Evolutionary conservation across 2,329 filamentous ascomycete species (phyloP).

Genomic region (Colletotrichum caudatum): DNA sequence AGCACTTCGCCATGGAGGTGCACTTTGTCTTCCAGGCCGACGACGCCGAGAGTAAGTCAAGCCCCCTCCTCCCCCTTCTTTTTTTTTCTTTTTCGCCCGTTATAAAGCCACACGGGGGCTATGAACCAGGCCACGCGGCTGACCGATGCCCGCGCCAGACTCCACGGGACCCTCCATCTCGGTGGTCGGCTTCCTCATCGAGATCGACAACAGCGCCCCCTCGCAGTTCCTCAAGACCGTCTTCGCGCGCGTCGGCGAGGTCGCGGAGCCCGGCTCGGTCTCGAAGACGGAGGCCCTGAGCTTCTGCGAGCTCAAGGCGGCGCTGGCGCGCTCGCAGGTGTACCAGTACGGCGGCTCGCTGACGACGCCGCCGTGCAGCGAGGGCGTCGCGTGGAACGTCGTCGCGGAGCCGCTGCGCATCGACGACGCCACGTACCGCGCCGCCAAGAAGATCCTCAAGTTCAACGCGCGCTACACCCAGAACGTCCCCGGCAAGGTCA

Average conservation of each 20-base stretch:
- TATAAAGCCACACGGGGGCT: neutral
- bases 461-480: slow-evolving; percentile 69
- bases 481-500: slow-evolving; percentile 58
- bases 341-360: slow-evolving; percentile 69
- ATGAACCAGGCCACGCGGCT: neutral
- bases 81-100: neutral
- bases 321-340: slow-evolving; percentile 54
- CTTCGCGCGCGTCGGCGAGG: slow-evolving; percentile 53
- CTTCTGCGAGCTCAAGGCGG: slow-evolving; percentile 55
- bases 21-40: slow-evolving; percentile 56
- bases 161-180: slow-evolving; percentile 48
- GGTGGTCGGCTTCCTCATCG: slow-evolving; percentile 55
- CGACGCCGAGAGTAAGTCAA: slow-evolving; percentile 42
- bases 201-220: slow-evolving; percentile 45
- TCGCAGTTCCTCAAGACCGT: slow-evolving; percentile 52
- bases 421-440: slow-evolving; percentile 61
- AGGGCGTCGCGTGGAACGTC: slow-evolving; percentile 67
- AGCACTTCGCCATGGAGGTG: slow-evolving; percentile 55
- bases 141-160: neutral
- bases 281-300: slow-evolving; percentile 54
- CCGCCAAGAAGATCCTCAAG: slow-evolving; percentile 64
- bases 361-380: slow-evolving; percentile 72
- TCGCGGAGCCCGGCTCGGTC: slow-evolving; percentile 54
- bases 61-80: neutral
- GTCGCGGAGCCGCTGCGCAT: slow-evolving; percentile 61